phyloP scores from a whole-genome alignment of 129 eudicot species.

The Lactuca sativa region DNA sequence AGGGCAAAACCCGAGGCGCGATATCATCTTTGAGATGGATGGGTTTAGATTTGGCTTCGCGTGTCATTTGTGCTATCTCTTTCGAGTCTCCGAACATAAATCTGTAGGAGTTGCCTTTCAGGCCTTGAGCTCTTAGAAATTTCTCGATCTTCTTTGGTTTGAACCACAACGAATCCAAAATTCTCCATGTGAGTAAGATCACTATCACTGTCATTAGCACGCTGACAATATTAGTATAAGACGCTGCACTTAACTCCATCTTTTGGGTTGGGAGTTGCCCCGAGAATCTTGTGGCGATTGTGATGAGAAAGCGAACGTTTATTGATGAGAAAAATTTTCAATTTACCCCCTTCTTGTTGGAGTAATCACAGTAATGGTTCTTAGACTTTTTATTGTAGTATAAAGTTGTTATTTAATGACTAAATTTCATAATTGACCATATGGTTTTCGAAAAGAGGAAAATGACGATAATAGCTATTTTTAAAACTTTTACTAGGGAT shows the following conservation, averaged over 20 bases:
- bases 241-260: constrained; percentile 8
- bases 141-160: constrained; percentile 52
- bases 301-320: too few species aligned
- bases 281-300: too few species aligned
- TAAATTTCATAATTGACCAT: too few species aligned
- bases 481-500: too few species aligned
- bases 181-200: constrained; percentile 29
- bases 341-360: too few species aligned
- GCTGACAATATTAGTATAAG: neutral
- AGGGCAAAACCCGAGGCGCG: constrained; percentile 43
- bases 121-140: constrained; percentile 54
- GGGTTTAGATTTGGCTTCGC: constrained; percentile 43
- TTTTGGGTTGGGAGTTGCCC: too few species aligned
- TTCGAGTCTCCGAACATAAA: constrained; percentile 54
- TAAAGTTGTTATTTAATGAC: too few species aligned
- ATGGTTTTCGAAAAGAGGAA: too few species aligned
- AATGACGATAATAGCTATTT: too few species aligned
- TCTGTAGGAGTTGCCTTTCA: constrained; percentile 47
- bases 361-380: too few species aligned
- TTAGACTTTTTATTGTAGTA: too few species aligned
- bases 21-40: constrained; percentile 41
- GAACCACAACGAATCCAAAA: constrained; percentile 46
- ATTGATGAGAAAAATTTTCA: too few species aligned
- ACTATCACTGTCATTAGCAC: neutral
- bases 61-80: constrained; percentile 36